Evolutionary conservation across 371 early-diverging fungal species (phyloP).

Genomic region (Mucor piriformis): DNA sequence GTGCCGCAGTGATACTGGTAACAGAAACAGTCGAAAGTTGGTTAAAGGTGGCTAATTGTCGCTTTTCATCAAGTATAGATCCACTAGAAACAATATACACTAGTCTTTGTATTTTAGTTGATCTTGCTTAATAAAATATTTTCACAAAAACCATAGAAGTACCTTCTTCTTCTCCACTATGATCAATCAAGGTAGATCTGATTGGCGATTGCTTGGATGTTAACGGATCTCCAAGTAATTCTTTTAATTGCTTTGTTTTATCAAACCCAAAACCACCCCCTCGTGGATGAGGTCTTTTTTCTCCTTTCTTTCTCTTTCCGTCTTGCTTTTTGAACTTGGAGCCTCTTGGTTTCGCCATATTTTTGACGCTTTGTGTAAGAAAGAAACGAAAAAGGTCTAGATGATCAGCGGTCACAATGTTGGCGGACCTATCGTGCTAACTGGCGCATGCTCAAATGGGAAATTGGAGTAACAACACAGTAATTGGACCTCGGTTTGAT

Average conservation of each 20-base stretch:
- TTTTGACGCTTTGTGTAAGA: neutral
- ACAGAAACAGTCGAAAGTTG: constrained; percentile 10
- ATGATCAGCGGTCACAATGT: too few relatives aligned
- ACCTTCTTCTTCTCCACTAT: constrained; percentile 11
- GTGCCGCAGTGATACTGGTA: neutral
- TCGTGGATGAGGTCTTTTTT: neutral
- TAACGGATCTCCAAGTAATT: neutral
- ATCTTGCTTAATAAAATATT: neutral
- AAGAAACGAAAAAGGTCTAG: neutral
- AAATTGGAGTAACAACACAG: neutral
- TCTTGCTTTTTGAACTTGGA: constrained; percentile 3
- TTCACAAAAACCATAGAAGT: too few relatives aligned
- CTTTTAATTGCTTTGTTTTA: neutral
- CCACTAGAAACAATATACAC: neutral
- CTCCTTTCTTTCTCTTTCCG: neutral
- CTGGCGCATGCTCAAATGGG: too few relatives aligned
- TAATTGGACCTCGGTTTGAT: too few relatives aligned
- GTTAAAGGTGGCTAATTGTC: neutral
- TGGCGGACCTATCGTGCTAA: too few relatives aligned
- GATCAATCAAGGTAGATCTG: neutral
- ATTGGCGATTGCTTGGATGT: neutral
- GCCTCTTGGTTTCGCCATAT: neutral
- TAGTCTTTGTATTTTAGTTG: neutral
- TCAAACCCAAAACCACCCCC: constrained; percentile 8
- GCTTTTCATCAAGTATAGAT: neutral